Evolutionary conservation across 2,329 filamentous ascomycete genomes (phyloP), one percentile per base, ranked within the genome.

Genomic region (Coniochaeta sp.): DNA sequence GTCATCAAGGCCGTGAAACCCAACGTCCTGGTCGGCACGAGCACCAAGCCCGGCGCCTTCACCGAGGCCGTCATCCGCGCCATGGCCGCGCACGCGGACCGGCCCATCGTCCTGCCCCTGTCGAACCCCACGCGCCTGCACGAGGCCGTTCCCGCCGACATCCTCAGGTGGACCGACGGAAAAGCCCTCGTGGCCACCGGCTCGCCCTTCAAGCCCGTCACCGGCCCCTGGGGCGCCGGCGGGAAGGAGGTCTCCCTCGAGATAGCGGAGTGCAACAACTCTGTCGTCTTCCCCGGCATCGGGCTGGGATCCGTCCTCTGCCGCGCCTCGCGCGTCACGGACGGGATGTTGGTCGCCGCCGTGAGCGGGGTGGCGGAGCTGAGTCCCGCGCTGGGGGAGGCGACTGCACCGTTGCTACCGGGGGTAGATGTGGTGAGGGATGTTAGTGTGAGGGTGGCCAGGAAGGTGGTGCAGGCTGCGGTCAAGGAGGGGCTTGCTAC

Each of bases 221-320:
- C 82, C 57, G 82, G 81, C 0, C 77, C 81, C 1, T 85, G 82
- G 79, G 80, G 78, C 1, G n/a, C 69, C 0, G 70, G 75, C 10
- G 81, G 79, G 0, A 58, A 68, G 0, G 78, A 81, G 8, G 61
- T 79, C 1, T 71, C 73, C 62, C 76, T 81, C 61, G 73, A 79
- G 30, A 70, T 82, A 68, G 90, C 90, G 26, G 91, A 96, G 73
- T 96, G 92, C 75, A 96, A 96, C 75, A 96, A 96, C 74, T 89
- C 86, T 0, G 89, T 90, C 36, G 89, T 89, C 17, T 96, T 96
- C 72, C 91, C 91, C 0, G 91, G 91, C 0, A 93, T 96, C 61
- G 91, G 91, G 0, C 85, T 96, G 1, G 92, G 91, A 12, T 84
- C 84, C 8, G 83, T 96, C 0, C 81, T 96, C 1, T 87, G 81